Base-by-base conservation (phyloP, 768 basidiomycete species). In the Mycena epipterygia region DNA sequence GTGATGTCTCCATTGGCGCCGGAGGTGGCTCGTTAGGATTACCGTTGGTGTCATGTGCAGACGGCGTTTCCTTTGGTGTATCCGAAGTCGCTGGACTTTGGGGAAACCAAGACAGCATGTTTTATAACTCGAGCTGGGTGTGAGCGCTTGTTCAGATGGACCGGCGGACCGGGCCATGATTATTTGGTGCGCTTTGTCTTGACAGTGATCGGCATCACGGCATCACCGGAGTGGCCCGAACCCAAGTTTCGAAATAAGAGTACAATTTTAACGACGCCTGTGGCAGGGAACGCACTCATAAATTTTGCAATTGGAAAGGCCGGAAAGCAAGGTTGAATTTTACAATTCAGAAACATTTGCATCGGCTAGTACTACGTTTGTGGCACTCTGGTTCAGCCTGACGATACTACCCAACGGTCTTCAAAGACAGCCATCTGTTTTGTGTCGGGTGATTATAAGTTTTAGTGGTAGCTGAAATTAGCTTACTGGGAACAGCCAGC, bases 401-500 rank as follows among this genome's bases (percentile, higher is more conserved):
- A 53, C 30, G n/a, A 27, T 3, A 52, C 21, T 1, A 37, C 25
- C 12, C 12, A 25, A 23, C 6, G n/a, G 23, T 17, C 19, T 41
- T 67, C 16, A 77, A 48, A 75, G 64, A 41, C 76, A 77, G 13
- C 69, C 75, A 57, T 77, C 76, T 77, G 57, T 32, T 14, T 67
- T 52, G n/a, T n/a, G n/a, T n/a, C n/a, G 39, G 29, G 13, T 55
- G 3, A 63, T 17, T 21, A 27, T 9, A 8, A 41, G 48, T 9
- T 19, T 14, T 27, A 21, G 2, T 13, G 19, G 21, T 27, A 9
- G 11, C 27, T 27, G 17, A 17, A 51, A 32, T 44, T 29, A n/a
- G 71, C 80, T 76, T 66, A 81, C 79, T 81, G 16, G 84, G 83
- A 48, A 80, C 84, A 49, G 77, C 77, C 53, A 76, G 70, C 12